Percentiles rank a stretch among this genome's conserved stretches.
Evolutionary conservation across 768 basidiomycete species (phyloP).

Genomic region (Albatrellus ellisii): DNA sequence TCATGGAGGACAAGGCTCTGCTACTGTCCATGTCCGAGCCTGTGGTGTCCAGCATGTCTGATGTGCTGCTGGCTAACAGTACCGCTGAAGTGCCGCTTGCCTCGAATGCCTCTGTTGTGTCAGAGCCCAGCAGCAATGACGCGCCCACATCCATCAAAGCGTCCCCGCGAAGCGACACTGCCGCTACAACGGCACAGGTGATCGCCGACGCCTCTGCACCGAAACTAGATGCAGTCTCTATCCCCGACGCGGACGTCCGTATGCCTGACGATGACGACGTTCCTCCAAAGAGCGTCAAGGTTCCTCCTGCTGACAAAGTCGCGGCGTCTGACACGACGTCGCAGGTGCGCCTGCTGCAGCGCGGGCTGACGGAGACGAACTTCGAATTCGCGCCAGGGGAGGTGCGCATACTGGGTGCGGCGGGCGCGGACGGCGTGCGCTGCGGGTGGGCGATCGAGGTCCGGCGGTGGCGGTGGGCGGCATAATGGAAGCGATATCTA

Average conservation of each 20-base stretch:
- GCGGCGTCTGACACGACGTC: no score
- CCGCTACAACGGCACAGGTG: background rate
- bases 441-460: conserved; percentile 22
- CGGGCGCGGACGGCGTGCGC: conserved; percentile 13
- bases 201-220: background rate
- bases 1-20: no score
- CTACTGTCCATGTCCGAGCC: no score
- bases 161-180: background rate
- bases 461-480: conserved; percentile 18
- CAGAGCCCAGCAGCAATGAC: no score
- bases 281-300: background rate
- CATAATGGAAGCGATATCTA: no score
- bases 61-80: no score
- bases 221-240: background rate
- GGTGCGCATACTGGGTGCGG: conserved; percentile 17
- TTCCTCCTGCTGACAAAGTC: background rate
- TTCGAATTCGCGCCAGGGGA: conserved; percentile 19
- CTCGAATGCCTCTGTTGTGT: no score
- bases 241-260: background rate
- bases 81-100: no score
- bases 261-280: background rate
- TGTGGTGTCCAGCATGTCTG: no score
- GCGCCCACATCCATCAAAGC: no score
- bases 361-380: conserved; percentile 10
- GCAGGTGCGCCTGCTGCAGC: conserved; percentile 5